Base-by-base conservation (phyloP, 352 stramenopile species). In the Hyaloperonospora arabidopsidis region DNA sequence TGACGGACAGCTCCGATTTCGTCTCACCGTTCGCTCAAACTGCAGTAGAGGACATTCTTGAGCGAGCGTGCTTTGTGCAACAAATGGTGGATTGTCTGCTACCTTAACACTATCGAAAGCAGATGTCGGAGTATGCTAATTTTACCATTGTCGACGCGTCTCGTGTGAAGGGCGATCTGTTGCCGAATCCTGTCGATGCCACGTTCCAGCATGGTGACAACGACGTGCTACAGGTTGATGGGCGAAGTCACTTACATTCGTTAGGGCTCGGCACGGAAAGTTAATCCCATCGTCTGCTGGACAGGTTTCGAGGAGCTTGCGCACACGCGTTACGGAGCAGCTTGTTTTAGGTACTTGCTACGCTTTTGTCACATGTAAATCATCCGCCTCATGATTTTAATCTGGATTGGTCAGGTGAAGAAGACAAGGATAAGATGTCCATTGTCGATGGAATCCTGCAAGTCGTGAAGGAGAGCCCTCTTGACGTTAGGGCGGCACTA, bases 1-100 rank as follows among this genome's bases (percentile, higher is more conserved):
- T 28, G 11, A 69, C 67, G 65, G 61, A 64, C 21, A 52, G 46
- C 28, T 60, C 34, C 2, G 51, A 50, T n/a, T 29, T 25, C 41
- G 11, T 36, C 2, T 34, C 28, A 6, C 23, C 39, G 12, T 53
- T 79, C 44, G 62, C 39, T n/a, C 23, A 65, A 45, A 39, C 34
- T 7, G 54, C 69, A 32, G 66, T 63, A 14, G 76, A 90, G 57
- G 76, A 89, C 39, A 70, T 89, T 48, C 64, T 92, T 5, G 79
- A 89, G 44, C 69, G 82, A 15, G 81, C 79, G 1, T 90, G 79
- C 63, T 92, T 94, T 54, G 68, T 72, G 2, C 83, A 87, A 47
- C 68, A 72, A 57, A 72, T 67, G 57, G 74, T 78, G 54, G 10
- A 15, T 44, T 41, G 12, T 44, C 6, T 22, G 19, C 19, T 2